Percentiles rank a stretch among this genome's conserved stretches.
Evolutionary conservation across 805 yeast genomes (phyloP).

Genomic region (Zygotorulaspora danielsina): DNA sequence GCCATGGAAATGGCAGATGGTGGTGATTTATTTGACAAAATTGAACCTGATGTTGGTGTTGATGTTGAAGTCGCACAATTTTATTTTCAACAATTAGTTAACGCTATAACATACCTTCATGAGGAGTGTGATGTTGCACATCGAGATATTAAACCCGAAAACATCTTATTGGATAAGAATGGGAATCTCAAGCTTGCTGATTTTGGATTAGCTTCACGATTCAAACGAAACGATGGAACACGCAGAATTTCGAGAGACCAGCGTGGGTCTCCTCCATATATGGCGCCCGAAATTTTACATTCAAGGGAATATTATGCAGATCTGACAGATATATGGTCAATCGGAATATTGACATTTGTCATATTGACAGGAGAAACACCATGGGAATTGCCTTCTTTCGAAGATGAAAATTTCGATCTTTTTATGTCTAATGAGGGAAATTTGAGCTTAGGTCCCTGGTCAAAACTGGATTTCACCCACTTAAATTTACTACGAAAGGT

Average conservation of each 20-base stretch:
- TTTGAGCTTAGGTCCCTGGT: slow-evolving; percentile 50
- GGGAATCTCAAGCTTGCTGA: slow-evolving; percentile 74
- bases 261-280: slow-evolving; percentile 72
- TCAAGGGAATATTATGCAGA: slow-evolving; percentile 50
- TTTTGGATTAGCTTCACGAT: slow-evolving; percentile 69
- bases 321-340: slow-evolving; percentile 62
- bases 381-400: slow-evolving; percentile 60
- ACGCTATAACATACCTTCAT: slow-evolving; percentile 59
- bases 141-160: slow-evolving; percentile 75
- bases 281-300: slow-evolving; percentile 66
- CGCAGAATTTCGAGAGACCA: slow-evolving; percentile 47
- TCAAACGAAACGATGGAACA: slow-evolving; percentile 46
- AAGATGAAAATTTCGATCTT: slow-evolving; percentile 45
- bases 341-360: slow-evolving; percentile 61
- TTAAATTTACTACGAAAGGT: slow-evolving; percentile 51
- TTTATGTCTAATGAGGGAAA: slow-evolving; percentile 46
- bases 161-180: slow-evolving; percentile 54
- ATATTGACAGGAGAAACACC: slow-evolving; percentile 63
- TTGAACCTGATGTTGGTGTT: slow-evolving; percentile 70
- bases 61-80: slow-evolving; percentile 63
- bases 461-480: slow-evolving; percentile 44
- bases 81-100: slow-evolving; percentile 60
- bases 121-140: slow-evolving; percentile 62
- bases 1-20: slow-evolving; percentile 66
- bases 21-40: slow-evolving; percentile 75